phyloP scores from a whole-genome alignment of 1,284 basidiomycete species.

The Austroboletus niveus region DNA sequence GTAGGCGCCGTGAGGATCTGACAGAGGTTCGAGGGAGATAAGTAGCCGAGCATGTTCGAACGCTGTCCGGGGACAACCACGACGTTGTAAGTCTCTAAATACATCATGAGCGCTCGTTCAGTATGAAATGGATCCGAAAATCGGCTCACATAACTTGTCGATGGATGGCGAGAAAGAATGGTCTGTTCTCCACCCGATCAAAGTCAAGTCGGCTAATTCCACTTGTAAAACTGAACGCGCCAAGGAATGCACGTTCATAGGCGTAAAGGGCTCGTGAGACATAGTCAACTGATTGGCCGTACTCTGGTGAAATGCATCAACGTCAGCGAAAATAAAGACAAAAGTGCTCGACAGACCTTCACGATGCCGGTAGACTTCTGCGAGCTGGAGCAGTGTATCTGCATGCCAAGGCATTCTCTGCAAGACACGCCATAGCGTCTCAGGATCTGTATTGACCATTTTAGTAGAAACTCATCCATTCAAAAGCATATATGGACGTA shows the following conservation, averaged over 20 bases:
- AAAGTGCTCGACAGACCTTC: conserved; percentile 54
- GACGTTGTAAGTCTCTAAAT: conserved; percentile 72
- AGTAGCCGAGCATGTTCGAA: conserved; percentile 87
- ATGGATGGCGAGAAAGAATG: conserved; percentile 80
- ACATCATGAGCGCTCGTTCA: conserved; percentile 8
- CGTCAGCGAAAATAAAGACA: not conserved
- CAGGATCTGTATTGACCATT: conserved; percentile 51
- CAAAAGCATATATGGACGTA: conserved; percentile 35
- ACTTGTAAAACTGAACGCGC: conserved; percentile 77
- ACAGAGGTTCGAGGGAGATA: conserved; percentile 77
- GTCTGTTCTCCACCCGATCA: conserved; percentile 80
- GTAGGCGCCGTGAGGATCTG: conserved; percentile 82
- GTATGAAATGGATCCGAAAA: not conserved
- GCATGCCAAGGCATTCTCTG: conserved; percentile 77
- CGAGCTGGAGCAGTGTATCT: conserved; percentile 86
- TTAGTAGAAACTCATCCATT: not conserved
- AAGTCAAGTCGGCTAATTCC: conserved; percentile 86
- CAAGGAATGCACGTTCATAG: conserved; percentile 84
- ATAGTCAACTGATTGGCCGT: conserved; percentile 80
- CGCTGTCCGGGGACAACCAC: conserved; percentile 83
- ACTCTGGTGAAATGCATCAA: conserved; percentile 49
- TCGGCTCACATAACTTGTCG: conserved; percentile 67
- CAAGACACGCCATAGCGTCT: conserved; percentile 60
- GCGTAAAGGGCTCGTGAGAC: conserved; percentile 86
- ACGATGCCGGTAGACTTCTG: conserved; percentile 80